Percentiles rank a stretch among this genome's conserved stretches.
phyloP scores from a whole-genome alignment of 768 basidiomycete genomes.

The Phlebiopsis flavidoalba region DNA sequence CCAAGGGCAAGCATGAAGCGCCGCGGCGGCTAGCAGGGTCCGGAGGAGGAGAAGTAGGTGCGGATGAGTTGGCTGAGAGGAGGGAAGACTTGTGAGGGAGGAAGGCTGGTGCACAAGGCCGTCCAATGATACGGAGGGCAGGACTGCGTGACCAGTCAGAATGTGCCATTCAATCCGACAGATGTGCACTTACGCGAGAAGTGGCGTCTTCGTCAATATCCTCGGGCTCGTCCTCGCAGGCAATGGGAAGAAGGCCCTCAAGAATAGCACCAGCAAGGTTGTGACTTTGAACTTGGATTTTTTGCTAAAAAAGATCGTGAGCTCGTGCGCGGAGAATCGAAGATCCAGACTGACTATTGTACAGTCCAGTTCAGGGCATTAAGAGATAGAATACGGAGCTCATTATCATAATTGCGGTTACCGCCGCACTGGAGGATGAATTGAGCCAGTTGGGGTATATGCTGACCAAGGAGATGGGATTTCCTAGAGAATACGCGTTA shows the following conservation, averaged over 20 bases:
- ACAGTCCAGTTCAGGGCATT: constrained; percentile 97
- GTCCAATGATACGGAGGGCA: constrained; percentile 92
- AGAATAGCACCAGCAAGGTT: constrained; percentile 82
- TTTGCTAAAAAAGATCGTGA: constrained; percentile 56
- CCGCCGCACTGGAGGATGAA: constrained; percentile 85
- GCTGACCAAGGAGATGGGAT: constrained; percentile 87
- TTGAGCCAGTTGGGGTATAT: constrained; percentile 80
- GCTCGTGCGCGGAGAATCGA: background rate
- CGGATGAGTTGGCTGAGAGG: constrained; percentile 78
- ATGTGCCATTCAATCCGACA: background rate
- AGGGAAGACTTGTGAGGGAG: constrained; percentile 95
- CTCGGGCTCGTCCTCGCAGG: constrained; percentile 89
- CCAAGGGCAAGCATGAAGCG: constrained; percentile 95
- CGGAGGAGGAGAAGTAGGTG: constrained; percentile 77
- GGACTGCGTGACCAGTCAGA: constrained; percentile 44
- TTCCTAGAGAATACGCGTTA: constrained; percentile 48
- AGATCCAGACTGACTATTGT: constrained; percentile 66
- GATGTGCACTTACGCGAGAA: constrained; percentile 58
- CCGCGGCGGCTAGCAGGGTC: constrained; percentile 69
- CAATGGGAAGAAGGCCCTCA: constrained; percentile 89
- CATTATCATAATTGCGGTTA: constrained; percentile 68
- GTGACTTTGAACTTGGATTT: constrained; percentile 90
- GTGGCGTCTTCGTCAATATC: constrained; percentile 93
- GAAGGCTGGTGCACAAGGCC: constrained; percentile 86
- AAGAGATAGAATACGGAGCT: constrained; percentile 83